Base-by-base conservation (phyloP, 2,329 filamentous ascomycete species). In the Zasmidium cellare region DNA sequence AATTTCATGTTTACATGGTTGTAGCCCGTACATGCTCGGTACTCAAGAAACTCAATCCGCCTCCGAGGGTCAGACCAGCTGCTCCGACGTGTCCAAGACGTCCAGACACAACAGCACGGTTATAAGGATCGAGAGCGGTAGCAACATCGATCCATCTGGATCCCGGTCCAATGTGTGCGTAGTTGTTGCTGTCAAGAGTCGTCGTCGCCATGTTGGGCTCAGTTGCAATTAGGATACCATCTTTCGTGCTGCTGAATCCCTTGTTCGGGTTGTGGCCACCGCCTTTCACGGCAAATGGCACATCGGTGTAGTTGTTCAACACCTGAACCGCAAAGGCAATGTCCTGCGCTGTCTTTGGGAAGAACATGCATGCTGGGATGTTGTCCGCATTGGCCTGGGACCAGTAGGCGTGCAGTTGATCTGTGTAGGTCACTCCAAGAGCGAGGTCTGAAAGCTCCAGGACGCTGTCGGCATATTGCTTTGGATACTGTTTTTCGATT, bases 221-320 rank as follows among this genome's bases (percentile, higher is more conserved):
- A 55, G 80, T 79, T 1, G 72, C 72, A 46, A 78, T 75, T 28
- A 81, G 69, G 12, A 77, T 70, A 1, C 76, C 79, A 35, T 75
- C 74, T 48, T 76, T 72, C 44, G 79, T 76, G 64, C 75, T 80
- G 2, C 77, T 74, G 55, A 77, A 80, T 31, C 76, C 76, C 53
- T 76, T 75, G 58, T 79, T 80, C 1, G 76, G 76, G 57, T 77
- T 77, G 64, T 80, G 79, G 0, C 78, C 78, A 9, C 81, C 82
- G 9, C 79, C 76, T 67, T 82, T 78, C 71, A 85, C 76, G 22
- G 82, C 84, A 50, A 87, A 83, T 9, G 82, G 71, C 53, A 79
- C 80, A 24, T 76, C 73, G 35, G 77, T 76, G 41, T 77, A 69
- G 11, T 75, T 76, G 18, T 73, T 75, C 19, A 87, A 74, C 18